Evolutionary conservation across 176 grass and related monocot species (phyloP).

Genomic region (Juncus effusus): DNA sequence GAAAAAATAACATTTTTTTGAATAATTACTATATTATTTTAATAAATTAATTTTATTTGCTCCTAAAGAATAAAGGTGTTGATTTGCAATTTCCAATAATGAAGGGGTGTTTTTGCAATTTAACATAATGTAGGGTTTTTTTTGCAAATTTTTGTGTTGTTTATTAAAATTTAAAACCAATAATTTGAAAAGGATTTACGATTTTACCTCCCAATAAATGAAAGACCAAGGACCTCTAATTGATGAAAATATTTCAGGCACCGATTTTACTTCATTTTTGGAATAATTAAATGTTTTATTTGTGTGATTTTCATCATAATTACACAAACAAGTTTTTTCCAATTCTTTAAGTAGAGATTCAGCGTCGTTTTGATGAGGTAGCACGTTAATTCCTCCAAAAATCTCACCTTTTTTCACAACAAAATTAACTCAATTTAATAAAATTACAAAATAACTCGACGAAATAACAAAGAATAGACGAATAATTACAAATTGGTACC

Average conservation of each 20-base stretch:
- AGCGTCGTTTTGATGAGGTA: conserved; percentile 54
- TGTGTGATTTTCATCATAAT: not conserved
- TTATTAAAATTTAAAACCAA: too few species aligned
- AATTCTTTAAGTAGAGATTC: conserved; percentile 54
- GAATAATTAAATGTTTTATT: too few species aligned
- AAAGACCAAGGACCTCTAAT: conserved; percentile 90
- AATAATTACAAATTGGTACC: conserved; percentile 29
- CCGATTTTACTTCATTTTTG: conserved; percentile 22
- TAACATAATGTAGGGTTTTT: too few species aligned
- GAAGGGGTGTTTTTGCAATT: too few species aligned
- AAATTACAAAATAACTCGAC: not conserved
- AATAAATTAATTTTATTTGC: too few species aligned
- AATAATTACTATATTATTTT: too few species aligned
- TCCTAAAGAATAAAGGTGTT: too few species aligned
- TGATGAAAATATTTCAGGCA: conserved; percentile 61
- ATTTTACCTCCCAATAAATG: conserved; percentile 71
- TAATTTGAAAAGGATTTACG: too few species aligned
- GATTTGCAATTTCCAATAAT: too few species aligned
- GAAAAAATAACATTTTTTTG: too few species aligned
- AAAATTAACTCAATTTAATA: conserved; percentile 1
- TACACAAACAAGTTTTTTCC: conserved; percentile 55
- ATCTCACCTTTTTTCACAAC: conserved; percentile 58
- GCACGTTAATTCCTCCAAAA: conserved; percentile 68
- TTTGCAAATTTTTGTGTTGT: too few species aligned
- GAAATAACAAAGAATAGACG: not conserved